phyloP scores from a whole-genome alignment of 116 monocot species.

The Cymodocea nodosa region DNA sequence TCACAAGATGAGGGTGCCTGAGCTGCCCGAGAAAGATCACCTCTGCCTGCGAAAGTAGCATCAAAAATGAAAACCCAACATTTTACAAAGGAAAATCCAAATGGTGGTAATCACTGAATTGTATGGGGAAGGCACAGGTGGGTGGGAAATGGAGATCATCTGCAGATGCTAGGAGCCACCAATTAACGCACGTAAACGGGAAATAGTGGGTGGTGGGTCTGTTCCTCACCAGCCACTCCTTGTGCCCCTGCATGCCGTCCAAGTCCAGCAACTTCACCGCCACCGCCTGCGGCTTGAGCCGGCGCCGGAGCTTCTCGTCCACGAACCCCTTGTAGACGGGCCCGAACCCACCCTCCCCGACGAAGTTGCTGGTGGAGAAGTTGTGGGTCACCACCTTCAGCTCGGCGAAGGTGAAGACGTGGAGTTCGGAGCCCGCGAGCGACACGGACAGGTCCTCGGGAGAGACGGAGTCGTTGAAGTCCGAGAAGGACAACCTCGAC shows the following conservation, averaged over 20 bases:
- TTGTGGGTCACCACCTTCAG: conserved; percentile 22
- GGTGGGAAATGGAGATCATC: too few species aligned
- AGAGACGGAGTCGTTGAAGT: conserved; percentile 17
- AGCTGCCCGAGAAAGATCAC: conserved; percentile 61
- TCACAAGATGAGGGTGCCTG: conserved; percentile 60
- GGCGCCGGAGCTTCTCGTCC: conserved; percentile 24
- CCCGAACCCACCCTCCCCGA: conserved; percentile 43
- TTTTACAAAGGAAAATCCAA: not conserved
- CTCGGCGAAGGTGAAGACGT: conserved; percentile 33
- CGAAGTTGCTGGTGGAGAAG: conserved; percentile 25
- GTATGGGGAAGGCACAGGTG: too few species aligned
- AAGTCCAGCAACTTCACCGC: conserved; percentile 37
- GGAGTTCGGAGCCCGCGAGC: conserved; percentile 24
- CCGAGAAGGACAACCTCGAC: conserved; percentile 20
- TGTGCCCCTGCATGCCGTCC: conserved; percentile 34
- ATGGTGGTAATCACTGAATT: not conserved
- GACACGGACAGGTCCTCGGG: conserved; percentile 24
- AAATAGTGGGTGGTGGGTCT: too few species aligned
- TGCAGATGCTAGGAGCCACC: not conserved
- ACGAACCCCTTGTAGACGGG: conserved; percentile 41
- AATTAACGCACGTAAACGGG: too few species aligned
- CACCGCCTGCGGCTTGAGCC: conserved; percentile 25
- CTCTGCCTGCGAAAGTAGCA: conserved; percentile 27
- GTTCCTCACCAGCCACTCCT: conserved; percentile 40
- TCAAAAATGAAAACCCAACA: not conserved